Evolutionary conservation across 495 filamentous ascomycete species (phyloP), one percentile per base, ranked within the genome.

Genomic region (Recurvomyces mirabilis): DNA sequence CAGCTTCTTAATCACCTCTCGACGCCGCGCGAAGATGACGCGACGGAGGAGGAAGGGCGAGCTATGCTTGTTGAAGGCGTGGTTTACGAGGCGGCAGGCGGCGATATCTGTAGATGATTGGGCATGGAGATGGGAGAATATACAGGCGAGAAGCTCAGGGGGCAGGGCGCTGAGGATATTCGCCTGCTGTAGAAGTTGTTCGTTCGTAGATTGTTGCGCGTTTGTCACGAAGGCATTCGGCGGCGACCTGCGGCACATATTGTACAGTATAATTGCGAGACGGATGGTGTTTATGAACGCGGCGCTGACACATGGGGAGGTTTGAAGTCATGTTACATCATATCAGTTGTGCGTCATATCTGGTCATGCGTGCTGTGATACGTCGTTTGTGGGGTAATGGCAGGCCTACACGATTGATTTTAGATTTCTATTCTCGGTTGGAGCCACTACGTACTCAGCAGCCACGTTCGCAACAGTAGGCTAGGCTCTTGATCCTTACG

Each of bases 81-180:
- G 34, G 19, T 37, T 37, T 4, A 37, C 34, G 34, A 29, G 26
- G 26, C 26, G n/a, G 26, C n/a, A 37, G 34, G 34, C 34, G 19
- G 34, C 34, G 34, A 37, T 37, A 6, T 37, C 34, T 14, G 4
- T 37, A 6, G 34, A 18, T 4, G 4, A 13, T 37, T 6, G 4
- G 34, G 5, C 15, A 20, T 5, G 22, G 14, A 37, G 5, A 20
- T 37, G 22, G 34, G 34, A 37, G 34, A 37, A 37, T 13, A 37
- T 21, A 18, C 15, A 18, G 4, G 15, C 34, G 34, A 37, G 34
- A 6, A 37, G 34, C 34, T 37, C 34, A 2, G 19, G 15, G 4
- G 13, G 34, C 4, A 37, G 34, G 4, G 15, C 34, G 34, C 4
- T 37, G 34, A 37, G 34, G 19, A 37, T 37, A 4, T 37, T 37